phyloP scores from a whole-genome alignment of 495 filamentous ascomycete species.

The Neurospora pannonica region DNA sequence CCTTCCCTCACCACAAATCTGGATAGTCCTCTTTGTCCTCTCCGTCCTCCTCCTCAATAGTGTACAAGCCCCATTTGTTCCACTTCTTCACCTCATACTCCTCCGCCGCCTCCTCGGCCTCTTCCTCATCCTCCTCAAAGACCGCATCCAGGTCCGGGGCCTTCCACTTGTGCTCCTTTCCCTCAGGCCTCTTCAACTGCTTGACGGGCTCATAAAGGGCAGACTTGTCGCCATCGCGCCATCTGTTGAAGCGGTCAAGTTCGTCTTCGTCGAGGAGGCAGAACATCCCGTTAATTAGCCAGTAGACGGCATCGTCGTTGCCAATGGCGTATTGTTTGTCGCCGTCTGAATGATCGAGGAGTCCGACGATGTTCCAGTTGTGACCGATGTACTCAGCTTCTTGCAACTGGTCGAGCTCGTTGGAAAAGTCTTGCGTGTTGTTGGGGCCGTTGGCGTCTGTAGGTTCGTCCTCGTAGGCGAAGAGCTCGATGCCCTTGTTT shows the following conservation, averaged over 20 bases:
- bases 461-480: accelerated
- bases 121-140: background rate
- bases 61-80: background rate
- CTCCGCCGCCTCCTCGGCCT: background rate
- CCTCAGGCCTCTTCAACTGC: accelerated
- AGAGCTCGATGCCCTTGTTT: background rate
- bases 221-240: background rate
- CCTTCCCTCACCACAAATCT: background rate
- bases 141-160: background rate
- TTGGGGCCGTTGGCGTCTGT: background rate
- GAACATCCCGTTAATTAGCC: background rate
- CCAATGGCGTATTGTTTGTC: accelerated
- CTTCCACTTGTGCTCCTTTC: background rate
- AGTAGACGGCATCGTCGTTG: accelerated
- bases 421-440: background rate
- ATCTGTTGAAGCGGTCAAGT: background rate
- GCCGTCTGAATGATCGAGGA: background rate
- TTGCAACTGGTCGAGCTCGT: background rate
- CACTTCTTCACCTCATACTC: background rate
- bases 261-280: background rate
- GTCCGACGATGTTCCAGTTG: background rate
- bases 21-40: background rate
- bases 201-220: accelerated
- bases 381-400: background rate
- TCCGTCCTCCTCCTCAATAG: background rate